phyloP scores from a whole-genome alignment of 441 rosid genomes.

The Metrosideros polymorpha region DNA sequence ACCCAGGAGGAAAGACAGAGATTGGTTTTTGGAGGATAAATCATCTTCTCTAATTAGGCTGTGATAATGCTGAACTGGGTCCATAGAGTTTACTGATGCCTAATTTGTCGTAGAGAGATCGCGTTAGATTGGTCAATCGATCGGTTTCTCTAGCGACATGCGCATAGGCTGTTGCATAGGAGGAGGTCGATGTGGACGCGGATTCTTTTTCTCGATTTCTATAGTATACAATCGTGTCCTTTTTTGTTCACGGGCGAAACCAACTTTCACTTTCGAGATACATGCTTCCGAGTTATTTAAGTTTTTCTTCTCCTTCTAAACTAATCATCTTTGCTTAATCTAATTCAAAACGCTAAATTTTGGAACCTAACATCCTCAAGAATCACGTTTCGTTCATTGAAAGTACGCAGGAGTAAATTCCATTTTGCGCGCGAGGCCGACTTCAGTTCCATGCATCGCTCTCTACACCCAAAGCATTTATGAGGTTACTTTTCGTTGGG shows the following conservation, averaged over 20 bases:
- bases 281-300: background rate
- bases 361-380: background rate
- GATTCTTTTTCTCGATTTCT: background rate
- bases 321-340: background rate
- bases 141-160: background rate
- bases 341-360: background rate
- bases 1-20: background rate
- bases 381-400: background rate
- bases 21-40: background rate
- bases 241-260: background rate
- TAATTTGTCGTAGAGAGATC: background rate
- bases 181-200: background rate
- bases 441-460: background rate
- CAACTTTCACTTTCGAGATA: background rate
- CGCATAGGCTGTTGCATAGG: background rate
- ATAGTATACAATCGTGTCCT: background rate
- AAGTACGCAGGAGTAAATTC: background rate
- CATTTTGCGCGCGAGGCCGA: background rate
- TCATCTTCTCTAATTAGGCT: background rate
- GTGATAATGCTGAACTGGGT: background rate
- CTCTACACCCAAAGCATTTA: background rate
- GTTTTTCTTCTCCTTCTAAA: background rate
- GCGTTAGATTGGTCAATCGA: background rate
- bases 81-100: background rate
- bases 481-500: background rate